Percentiles rank a stretch among this genome's conserved stretches.
Evolutionary conservation across 257 asterid genomes (phyloP).

Genomic region (Solanum commersonii): DNA sequence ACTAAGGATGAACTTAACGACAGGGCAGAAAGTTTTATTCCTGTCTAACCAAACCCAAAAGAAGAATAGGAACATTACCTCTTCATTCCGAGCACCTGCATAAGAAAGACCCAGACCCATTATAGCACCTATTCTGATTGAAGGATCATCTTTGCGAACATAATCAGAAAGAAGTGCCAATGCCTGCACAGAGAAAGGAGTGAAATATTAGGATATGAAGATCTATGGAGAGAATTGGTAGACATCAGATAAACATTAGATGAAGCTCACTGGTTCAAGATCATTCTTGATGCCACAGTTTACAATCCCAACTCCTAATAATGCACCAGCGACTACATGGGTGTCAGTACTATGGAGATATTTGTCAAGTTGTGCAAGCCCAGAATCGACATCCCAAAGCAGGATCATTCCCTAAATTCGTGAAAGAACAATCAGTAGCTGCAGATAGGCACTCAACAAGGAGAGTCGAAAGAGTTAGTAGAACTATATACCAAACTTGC

Average conservation of each 20-base stretch:
- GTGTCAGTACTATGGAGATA: slow-evolving; percentile 76
- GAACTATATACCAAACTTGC: slow-evolving; percentile 70
- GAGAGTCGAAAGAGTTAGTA: not conserved
- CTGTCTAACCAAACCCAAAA: not conserved
- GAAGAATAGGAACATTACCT: slow-evolving; percentile 19
- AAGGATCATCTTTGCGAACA: slow-evolving; percentile 64
- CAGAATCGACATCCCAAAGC: slow-evolving; percentile 95
- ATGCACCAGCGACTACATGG: slow-evolving; percentile 71
- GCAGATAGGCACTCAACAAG: not conserved
- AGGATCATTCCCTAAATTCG: slow-evolving; percentile 72
- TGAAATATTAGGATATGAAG: not conserved
- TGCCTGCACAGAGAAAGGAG: not conserved
- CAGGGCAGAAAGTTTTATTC: not conserved
- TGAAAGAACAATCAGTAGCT: slow-evolving; percentile 6
- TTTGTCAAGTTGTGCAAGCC: slow-evolving; percentile 91
- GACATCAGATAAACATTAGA: not conserved
- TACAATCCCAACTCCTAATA: slow-evolving; percentile 87
- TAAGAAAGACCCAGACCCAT: slow-evolving; percentile 97
- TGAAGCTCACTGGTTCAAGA: slow-evolving; percentile 76
- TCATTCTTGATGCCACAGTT: slow-evolving; percentile 72
- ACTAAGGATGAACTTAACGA: not conserved
- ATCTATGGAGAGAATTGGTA: not conserved
- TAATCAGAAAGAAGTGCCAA: slow-evolving; percentile 69
- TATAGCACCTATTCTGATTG: slow-evolving; percentile 83
- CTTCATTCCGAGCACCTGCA: slow-evolving; percentile 85